phyloP scores from a whole-genome alignment of 805 yeast species.

The Lachancea sp. region DNA sequence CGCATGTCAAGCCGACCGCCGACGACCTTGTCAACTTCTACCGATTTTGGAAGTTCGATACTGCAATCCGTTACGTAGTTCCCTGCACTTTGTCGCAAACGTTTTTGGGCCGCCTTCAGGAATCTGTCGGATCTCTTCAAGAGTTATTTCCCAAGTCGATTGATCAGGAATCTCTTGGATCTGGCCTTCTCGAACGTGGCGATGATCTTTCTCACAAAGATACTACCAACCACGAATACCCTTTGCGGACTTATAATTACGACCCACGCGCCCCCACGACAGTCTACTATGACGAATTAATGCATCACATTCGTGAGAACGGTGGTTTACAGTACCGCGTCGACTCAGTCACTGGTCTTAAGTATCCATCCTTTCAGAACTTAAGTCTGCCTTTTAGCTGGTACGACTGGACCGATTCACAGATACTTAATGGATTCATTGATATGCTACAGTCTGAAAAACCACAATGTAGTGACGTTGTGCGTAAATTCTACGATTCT shows the following conservation, averaged over 20 bases:
- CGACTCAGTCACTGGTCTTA: neutral
- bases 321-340: neutral
- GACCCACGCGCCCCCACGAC: slow-evolving; percentile 10
- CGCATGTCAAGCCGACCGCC: neutral
- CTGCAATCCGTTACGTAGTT: slow-evolving; percentile 7
- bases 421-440: slow-evolving; percentile 30
- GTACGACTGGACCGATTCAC: slow-evolving; percentile 51
- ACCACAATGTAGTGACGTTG: slow-evolving; percentile 19
- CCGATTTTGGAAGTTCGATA: slow-evolving; percentile 5
- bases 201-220: too few species aligned
- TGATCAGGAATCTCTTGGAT: too few species aligned
- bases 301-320: neutral
- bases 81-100: slow-evolving; percentile 7
- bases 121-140: slow-evolving; percentile 3
- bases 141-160: slow-evolving; percentile 1
- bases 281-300: slow-evolving; percentile 9
- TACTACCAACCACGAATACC: neutral
- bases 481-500: slow-evolving; percentile 19
- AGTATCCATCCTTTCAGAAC: slow-evolving; percentile 2
- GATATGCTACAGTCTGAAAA: slow-evolving; percentile 31
- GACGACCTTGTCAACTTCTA: slow-evolving; percentile 6
- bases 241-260: slow-evolving; percentile 10
- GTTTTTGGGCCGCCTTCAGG: slow-evolving; percentile 6
- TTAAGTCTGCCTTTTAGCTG: slow-evolving; percentile 43
- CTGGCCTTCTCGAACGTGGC: too few species aligned